These are phyloP conservation scores for Monilinia vaccinii-corymbosi DNA, from an alignment of 2,329 filamentous ascomycete genomes.

Conservation along the genomic window DNA sequence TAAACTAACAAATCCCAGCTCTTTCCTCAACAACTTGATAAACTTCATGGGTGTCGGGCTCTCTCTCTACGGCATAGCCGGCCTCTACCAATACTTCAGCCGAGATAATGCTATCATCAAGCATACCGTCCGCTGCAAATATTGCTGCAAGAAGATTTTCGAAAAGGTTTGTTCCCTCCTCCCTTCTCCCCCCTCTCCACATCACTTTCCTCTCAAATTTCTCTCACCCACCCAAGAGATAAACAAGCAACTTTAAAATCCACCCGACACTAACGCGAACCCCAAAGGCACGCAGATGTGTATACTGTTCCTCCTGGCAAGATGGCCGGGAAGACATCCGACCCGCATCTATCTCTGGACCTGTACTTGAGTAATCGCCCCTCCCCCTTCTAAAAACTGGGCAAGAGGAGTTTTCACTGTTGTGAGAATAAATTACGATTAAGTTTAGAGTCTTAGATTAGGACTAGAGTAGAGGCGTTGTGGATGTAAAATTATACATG, in stretches of 20 bases:
- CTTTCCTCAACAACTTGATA: constrained; percentile 54
- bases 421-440: neutral
- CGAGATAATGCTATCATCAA: constrained; percentile 59
- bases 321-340: constrained; percentile 32
- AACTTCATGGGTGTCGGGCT: constrained; percentile 59
- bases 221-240: neutral
- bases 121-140: constrained; percentile 58
- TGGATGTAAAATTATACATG: neutral
- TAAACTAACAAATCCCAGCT: constrained; percentile 30
- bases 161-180: constrained; percentile 42
- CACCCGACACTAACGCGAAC: neutral
- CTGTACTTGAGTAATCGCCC: neutral
- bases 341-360: neutral
- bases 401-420: too few species aligned
- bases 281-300: constrained; percentile 37
- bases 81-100: constrained; percentile 48
- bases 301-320: constrained; percentile 49
- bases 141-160: constrained; percentile 54
- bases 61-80: constrained; percentile 54
- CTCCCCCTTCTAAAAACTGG: neutral
- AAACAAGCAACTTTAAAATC: neutral
- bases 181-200: too few species aligned
- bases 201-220: neutral
- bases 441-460: neutral
- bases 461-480: neutral